These are phyloP conservation scores for Agastache rugosa DNA, from an alignment of 257 asterid species.

Conservation along the genomic window DNA sequence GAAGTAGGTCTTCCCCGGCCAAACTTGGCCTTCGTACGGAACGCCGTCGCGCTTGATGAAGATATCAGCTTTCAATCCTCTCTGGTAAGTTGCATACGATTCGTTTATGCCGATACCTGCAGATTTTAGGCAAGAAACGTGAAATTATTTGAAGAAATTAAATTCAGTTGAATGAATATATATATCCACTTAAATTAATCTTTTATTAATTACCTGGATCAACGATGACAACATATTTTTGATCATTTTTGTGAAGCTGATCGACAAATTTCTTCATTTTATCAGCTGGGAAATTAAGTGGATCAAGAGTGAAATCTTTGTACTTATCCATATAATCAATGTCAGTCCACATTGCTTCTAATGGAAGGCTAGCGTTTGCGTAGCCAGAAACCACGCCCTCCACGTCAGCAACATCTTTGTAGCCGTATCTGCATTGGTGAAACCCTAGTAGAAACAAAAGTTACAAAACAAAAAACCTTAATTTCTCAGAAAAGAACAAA, in stretches of 20 bases:
- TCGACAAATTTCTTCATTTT: constrained; percentile 63
- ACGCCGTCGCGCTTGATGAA: constrained; percentile 70
- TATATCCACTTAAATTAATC: background rate
- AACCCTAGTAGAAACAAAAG: constrained; percentile 58
- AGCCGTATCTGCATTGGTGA: constrained; percentile 88
- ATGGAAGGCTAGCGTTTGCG: constrained; percentile 72
- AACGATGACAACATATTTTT: constrained; percentile 73
- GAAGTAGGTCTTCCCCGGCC: constrained; percentile 83
- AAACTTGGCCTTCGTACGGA: constrained; percentile 81
- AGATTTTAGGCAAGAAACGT: background rate
- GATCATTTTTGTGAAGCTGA: constrained; percentile 65
- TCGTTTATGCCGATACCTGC: constrained; percentile 69
- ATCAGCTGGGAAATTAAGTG: constrained; percentile 67
- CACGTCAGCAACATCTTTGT: constrained; percentile 65
- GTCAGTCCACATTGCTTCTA: constrained; percentile 94
- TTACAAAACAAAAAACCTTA: no score
- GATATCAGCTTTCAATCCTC: constrained; percentile 74
- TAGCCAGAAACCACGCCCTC: constrained; percentile 78
- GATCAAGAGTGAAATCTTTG: constrained; percentile 91
- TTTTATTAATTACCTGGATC: constrained; percentile 52
- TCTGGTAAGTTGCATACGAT: constrained; percentile 64
- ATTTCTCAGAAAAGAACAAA: no score
- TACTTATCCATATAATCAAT: constrained; percentile 89
- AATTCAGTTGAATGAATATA: no score
- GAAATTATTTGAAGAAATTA: background rate